These are phyloP conservation scores for Melastoma candidum DNA, from an alignment of 441 rosid genomes.

Conservation along the genomic window DNA sequence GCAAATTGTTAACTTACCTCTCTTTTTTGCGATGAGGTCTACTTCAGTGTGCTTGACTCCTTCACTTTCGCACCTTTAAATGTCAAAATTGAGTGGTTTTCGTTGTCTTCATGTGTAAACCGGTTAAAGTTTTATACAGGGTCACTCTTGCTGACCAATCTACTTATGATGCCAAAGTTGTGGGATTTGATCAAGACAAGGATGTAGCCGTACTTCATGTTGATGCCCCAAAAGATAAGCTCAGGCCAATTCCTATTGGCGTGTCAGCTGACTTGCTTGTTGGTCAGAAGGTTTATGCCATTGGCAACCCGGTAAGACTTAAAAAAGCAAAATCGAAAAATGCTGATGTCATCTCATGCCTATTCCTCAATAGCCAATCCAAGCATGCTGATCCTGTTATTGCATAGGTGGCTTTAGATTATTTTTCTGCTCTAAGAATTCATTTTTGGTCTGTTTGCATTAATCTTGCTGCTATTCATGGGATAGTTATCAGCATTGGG, in stretches of 20 bases:
- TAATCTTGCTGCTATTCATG: no score
- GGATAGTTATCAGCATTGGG: no score
- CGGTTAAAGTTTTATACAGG: conserved; percentile 32
- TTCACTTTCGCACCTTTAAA: background rate
- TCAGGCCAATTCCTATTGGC: conserved; percentile 85
- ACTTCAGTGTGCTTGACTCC: background rate
- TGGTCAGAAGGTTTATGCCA: conserved; percentile 95
- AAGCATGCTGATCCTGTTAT: no score
- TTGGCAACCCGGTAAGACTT: conserved; percentile 88
- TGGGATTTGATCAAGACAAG: conserved; percentile 96
- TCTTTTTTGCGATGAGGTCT: no score
- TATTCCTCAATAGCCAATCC: no score
- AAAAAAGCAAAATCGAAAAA: no score
- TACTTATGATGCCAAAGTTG: conserved; percentile 71
- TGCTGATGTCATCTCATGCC: no score
- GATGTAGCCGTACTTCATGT: conserved; percentile 84
- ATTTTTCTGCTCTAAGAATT: no score
- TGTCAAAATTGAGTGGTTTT: background rate
- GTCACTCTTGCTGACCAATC: conserved; percentile 86
- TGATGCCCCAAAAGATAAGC: conserved; percentile 62
- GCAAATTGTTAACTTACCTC: no score
- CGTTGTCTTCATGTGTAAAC: conserved; percentile 10
- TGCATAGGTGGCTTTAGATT: no score
- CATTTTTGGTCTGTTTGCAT: no score
- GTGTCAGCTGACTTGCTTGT: conserved; percentile 91